Conservation (phyloP, 208 protist species). For the Leptomonas seymouri region DNA sequence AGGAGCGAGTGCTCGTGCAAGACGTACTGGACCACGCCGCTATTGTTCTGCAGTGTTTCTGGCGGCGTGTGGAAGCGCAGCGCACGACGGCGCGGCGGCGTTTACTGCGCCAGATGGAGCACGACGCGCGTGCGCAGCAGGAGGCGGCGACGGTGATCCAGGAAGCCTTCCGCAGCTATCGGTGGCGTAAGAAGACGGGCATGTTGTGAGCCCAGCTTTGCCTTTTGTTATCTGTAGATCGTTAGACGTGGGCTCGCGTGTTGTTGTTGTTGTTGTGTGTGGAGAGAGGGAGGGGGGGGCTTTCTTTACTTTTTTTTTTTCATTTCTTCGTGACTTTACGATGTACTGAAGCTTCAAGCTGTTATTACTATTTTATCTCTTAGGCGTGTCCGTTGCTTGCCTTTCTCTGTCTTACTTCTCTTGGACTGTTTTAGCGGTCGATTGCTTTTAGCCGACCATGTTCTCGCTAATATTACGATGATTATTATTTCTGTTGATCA, state of each 20-base stretch:
- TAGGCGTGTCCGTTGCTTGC: neutral
- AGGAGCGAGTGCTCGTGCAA: slow-evolving; percentile 42
- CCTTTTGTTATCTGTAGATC: neutral
- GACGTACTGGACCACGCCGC: slow-evolving; percentile 66
- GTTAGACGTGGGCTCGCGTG: neutral
- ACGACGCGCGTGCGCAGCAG: slow-evolving; percentile 30
- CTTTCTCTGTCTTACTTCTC: neutral
- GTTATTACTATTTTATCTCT: too few relatives aligned
- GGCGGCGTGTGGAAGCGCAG: slow-evolving; percentile 54
- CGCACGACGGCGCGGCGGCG: slow-evolving; percentile 29
- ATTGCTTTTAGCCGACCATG: too few relatives aligned
- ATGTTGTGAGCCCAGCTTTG: slow-evolving; percentile 1
- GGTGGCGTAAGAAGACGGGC: slow-evolving; percentile 16
- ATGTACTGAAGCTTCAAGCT: too few relatives aligned
- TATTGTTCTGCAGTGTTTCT: slow-evolving; percentile 76
- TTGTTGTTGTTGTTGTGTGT: neutral
- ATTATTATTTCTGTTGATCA: neutral
- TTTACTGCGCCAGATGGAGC: slow-evolving; percentile 14
- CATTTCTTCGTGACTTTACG: too few relatives aligned
- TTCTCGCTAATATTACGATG: too few relatives aligned
- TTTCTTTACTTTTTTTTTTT: too few relatives aligned
- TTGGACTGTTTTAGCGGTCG: neutral
- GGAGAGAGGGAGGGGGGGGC: too few relatives aligned
- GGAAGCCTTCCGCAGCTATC: slow-evolving; percentile 51
- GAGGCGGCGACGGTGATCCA: slow-evolving; percentile 81